These are phyloP conservation scores for Lomentospora prolificans DNA, from an alignment of 2,329 filamentous ascomycete genomes.

Conservation along the genomic window DNA sequence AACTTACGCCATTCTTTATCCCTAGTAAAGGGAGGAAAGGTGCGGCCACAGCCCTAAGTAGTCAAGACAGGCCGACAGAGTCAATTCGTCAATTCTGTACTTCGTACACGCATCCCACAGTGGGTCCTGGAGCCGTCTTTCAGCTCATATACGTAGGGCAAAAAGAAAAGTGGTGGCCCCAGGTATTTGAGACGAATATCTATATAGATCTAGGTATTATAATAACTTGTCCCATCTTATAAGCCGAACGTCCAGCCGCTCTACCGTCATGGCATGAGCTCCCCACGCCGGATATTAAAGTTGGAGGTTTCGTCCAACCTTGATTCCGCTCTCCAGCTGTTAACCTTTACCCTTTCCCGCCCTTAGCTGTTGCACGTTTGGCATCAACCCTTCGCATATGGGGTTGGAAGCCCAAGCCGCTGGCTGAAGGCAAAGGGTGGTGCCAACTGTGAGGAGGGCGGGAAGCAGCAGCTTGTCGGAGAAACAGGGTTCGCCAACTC, in stretches of 20 bases:
- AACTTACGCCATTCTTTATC: too few species aligned
- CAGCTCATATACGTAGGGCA: not conserved
- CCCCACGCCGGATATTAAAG: not conserved
- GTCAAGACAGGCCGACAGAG: not conserved
- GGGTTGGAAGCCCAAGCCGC: not conserved
- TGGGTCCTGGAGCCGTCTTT: not conserved
- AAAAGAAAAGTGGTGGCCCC: not conserved
- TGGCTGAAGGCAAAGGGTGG: too few species aligned
- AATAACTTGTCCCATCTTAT: not conserved
- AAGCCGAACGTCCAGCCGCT: not conserved
- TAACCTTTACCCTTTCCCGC: not conserved
- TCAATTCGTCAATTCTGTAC: not conserved
- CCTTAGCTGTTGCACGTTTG: not conserved
- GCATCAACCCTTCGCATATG: not conserved
- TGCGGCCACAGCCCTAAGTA: too few species aligned
- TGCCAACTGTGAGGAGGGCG: not conserved
- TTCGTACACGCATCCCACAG: not conserved
- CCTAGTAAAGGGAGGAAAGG: too few species aligned
- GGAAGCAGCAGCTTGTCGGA: not conserved
- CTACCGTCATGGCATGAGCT: not conserved
- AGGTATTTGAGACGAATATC: not conserved
- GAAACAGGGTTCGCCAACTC: not conserved
- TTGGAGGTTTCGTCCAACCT: not conserved
- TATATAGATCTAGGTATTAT: not conserved
- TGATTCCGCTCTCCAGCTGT: not conserved